phyloP scores from a whole-genome alignment of 2,329 filamentous ascomycete species.

The Penicillium verrucosum region DNA sequence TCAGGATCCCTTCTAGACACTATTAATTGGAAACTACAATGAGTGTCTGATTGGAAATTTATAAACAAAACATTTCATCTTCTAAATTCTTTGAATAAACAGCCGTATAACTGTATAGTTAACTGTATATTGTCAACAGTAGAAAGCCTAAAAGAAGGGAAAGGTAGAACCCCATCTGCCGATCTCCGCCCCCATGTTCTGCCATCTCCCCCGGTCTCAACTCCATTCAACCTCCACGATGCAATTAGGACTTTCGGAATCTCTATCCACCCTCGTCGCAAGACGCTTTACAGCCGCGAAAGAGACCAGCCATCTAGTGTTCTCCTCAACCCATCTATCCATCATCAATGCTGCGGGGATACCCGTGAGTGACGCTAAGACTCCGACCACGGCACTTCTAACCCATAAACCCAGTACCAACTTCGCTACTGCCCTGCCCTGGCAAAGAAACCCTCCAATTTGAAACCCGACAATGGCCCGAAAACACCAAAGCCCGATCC shows the following conservation, averaged over 20 bases:
- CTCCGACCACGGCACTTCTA: background rate
- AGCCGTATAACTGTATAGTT: background rate
- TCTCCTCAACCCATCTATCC: constrained; percentile 41
- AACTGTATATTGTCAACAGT: background rate
- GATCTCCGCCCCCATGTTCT: constrained; percentile 8
- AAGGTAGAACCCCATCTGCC: background rate
- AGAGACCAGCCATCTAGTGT: constrained; percentile 37
- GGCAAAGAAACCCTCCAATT: constrained; percentile 41
- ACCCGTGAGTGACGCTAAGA: constrained; percentile 28
- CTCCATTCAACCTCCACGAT: constrained; percentile 23
- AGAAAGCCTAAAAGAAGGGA: background rate
- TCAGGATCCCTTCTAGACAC: background rate
- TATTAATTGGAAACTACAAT: background rate
- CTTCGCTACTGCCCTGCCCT: constrained; percentile 49
- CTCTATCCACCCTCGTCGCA: constrained; percentile 36
- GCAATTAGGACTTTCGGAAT: constrained; percentile 38
- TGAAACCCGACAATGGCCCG: constrained; percentile 20
- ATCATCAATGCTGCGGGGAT: constrained; percentile 35
- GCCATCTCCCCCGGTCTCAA: background rate
- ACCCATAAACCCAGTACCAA: constrained; percentile 39
- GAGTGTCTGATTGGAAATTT: background rate
- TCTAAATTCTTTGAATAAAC: background rate
- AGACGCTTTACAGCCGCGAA: constrained; percentile 37
- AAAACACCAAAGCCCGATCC: constrained; percentile 40
- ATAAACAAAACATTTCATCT: background rate